Base-by-base conservation (phyloP, 208 protist species). In the Wallacemonas sp. region DNA sequence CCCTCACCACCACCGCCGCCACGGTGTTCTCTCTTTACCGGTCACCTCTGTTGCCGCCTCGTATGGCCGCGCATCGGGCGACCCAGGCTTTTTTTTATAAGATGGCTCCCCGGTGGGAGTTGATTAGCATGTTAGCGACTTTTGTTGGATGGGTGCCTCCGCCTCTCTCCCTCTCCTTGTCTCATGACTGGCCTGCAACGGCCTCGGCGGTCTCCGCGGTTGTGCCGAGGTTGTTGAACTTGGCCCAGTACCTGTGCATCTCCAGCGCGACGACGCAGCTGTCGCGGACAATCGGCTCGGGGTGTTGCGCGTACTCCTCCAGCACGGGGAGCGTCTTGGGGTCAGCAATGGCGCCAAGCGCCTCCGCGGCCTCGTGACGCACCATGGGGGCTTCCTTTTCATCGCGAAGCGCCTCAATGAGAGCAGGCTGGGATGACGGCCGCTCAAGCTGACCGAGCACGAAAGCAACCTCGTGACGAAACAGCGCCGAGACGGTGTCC, bases 381-480 rank as follows among this genome's bases (percentile, higher is more conserved):
- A 99, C 98, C 98, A 99, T 99, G 10, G 87, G 71, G 22, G 96
- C 86, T 79, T 99, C 96, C 26, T 65, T 46, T 45, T 90, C 85
- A 53, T 97, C 86, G 26, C 71, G 57, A 17, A 98, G 78, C 0
- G 83, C 61, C 26, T 64, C 79, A 27, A 81, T 66, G 6, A 98
- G 77, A 5, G 86, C 85, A 0, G 74, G 57, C 59, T 93, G 80
- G 39, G 85, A 84, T 9, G 71, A 68, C 27, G 74, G 73, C 57
- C 91, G 78, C 75, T 99, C 93, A 34, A 99, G 68, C 83, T 99
- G 98, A 6, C 98, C 98, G 15, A 99, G 87, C 30, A 99, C 97
- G 64, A 98, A 99, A 0, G 96, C 98, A 22, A 99, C 90, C 76
- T 99, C 98, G 72, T 99, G 98, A 21, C 96, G 90, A 55, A 99